phyloP scores from a whole-genome alignment of 2,329 filamentous ascomycete genomes.

The Paraphoma chrysanthemicola region DNA sequence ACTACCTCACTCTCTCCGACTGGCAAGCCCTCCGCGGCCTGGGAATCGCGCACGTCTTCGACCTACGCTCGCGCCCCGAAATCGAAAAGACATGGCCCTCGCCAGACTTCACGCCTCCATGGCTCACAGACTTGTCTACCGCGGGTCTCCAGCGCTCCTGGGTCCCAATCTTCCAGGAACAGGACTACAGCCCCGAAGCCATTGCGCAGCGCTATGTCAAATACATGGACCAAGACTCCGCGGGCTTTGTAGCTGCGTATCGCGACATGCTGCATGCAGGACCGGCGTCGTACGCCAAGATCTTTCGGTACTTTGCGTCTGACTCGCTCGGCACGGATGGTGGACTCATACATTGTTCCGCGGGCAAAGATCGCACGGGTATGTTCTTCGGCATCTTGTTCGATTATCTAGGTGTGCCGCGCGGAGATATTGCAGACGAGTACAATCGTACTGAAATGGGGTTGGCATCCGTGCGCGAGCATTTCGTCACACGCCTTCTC shows the following conservation, averaged over 20 bases:
- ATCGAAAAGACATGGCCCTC: slow-evolving; percentile 53
- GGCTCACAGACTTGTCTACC: slow-evolving; percentile 32
- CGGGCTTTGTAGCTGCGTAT: slow-evolving; percentile 71
- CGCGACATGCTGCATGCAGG: slow-evolving; percentile 64
- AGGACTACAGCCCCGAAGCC: slow-evolving; percentile 68
- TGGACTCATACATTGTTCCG: slow-evolving; percentile 75
- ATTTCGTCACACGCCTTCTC: slow-evolving; percentile 61
- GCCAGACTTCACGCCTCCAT: slow-evolving; percentile 24
- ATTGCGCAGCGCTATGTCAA: slow-evolving; percentile 66
- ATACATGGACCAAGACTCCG: slow-evolving; percentile 63
- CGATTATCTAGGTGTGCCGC: slow-evolving; percentile 66
- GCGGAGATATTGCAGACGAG: slow-evolving; percentile 66
- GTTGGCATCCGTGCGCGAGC: slow-evolving; percentile 53
- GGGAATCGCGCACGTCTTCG: slow-evolving; percentile 71
- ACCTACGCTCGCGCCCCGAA: slow-evolving; percentile 69
- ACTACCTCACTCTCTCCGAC: slow-evolving; percentile 23
- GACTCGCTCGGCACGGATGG: slow-evolving; percentile 26
- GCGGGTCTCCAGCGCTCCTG: slow-evolving; percentile 62
- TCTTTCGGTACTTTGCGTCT: slow-evolving; percentile 65
- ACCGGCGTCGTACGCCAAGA: slow-evolving; percentile 61
- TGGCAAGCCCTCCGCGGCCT: slow-evolving; percentile 50
- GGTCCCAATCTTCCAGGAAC: slow-evolving; percentile 68
- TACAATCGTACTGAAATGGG: slow-evolving; percentile 73
- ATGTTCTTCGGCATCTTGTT: slow-evolving; percentile 72
- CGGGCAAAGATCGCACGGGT: slow-evolving; percentile 79